Percentiles rank a stretch among this genome's conserved stretches.
Evolutionary conservation across 2,329 filamentous ascomycete species (phyloP).

Genomic region (Fusarium irregulare): DNA sequence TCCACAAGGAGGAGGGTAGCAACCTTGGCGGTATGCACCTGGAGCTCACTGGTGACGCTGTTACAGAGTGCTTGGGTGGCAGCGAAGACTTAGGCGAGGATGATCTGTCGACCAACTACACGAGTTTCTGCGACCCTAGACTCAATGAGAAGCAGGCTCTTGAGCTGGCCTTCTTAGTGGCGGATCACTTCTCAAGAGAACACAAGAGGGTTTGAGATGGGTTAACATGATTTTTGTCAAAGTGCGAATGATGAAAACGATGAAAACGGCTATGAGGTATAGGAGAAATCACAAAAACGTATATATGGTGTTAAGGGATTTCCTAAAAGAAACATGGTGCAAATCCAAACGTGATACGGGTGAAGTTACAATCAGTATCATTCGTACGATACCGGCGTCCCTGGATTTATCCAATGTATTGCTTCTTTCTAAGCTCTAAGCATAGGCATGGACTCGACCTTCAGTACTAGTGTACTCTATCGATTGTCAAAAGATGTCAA

Average conservation of each 20-base stretch:
- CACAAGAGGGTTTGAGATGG: constrained; percentile 16
- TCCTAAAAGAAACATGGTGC: not conserved
- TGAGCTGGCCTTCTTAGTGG: constrained; percentile 92
- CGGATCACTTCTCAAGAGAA: constrained; percentile 74
- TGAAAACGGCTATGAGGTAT: not conserved
- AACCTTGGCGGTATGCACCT: constrained; percentile 95
- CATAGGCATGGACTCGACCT: constrained; percentile 18
- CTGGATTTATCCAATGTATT: constrained; percentile 10
- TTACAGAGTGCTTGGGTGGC: constrained; percentile 95
- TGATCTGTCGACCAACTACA: constrained; percentile 90
- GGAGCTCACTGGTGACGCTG: constrained; percentile 93
- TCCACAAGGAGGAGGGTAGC: constrained; percentile 85
- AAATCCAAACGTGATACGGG: not conserved
- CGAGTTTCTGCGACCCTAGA: constrained; percentile 93
- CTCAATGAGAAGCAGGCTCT: constrained; percentile 98
- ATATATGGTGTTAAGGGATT: not conserved
- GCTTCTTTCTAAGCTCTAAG: constrained; percentile 24
- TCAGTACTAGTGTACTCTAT: not conserved
- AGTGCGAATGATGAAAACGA: not conserved
- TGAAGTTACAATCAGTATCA: not conserved
- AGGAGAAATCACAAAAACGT: not conserved
- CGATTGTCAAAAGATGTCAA: constrained; percentile 23
- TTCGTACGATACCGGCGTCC: not conserved
- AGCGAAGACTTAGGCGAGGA: constrained; percentile 88
- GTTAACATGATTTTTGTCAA: not conserved